Evolutionary conservation across 2,329 filamentous ascomycete species (phyloP).

Genomic region (Paecilomyces sp.): DNA sequence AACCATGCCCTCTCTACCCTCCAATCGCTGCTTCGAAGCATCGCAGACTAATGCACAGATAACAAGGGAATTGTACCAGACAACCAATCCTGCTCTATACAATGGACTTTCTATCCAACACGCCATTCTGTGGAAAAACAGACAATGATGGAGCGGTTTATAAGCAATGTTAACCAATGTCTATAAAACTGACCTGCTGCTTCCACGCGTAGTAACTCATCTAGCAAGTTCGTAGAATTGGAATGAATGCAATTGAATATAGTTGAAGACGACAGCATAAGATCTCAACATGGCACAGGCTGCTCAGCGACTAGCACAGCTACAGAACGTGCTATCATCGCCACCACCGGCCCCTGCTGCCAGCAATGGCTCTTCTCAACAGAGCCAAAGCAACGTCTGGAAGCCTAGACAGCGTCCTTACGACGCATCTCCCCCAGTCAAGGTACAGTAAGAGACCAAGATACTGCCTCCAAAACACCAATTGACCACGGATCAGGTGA

Average conservation of each 20-base stretch:
- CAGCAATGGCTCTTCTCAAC: background rate
- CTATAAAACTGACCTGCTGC: no score
- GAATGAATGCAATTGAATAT: background rate
- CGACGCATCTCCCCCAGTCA: constrained; percentile 5
- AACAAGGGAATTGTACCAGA: background rate
- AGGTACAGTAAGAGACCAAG: background rate
- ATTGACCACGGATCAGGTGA: background rate
- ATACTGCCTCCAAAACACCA: background rate
- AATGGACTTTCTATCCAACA: background rate
- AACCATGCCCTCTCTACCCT: no score
- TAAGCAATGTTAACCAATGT: background rate
- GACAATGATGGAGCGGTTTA: background rate
- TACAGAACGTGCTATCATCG: constrained; percentile 4
- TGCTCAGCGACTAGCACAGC: constrained; percentile 5
- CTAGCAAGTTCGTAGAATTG: background rate
- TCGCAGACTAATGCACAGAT: no score
- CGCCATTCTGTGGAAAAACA: constrained; percentile 1
- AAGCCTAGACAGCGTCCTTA: constrained; percentile 7
- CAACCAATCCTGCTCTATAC: background rate
- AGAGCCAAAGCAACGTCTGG: constrained; percentile 1
- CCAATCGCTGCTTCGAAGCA: no score
- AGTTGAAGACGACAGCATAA: no score
- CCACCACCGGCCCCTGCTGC: background rate
- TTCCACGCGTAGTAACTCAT: no score
- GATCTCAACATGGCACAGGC: constrained; percentile 4